Evolutionary conservation across 140 eudicot genomes (phyloP).

Genomic region (Senecio squalidus): DNA sequence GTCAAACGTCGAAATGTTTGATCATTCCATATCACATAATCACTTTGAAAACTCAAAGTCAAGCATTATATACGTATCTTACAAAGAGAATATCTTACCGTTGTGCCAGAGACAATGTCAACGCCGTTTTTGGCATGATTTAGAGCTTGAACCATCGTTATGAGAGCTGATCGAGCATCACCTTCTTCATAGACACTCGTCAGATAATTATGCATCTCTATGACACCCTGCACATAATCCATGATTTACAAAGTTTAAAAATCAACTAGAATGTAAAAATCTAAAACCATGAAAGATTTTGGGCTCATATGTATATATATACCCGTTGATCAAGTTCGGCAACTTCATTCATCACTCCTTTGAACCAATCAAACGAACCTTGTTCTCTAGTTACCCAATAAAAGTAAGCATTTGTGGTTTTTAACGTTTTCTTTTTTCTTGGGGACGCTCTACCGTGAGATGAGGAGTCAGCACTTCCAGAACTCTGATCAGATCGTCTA

Average conservation of each 20-base stretch:
- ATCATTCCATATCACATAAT: too few relatives aligned
- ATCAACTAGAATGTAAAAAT: background rate
- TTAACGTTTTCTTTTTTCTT: slow-evolving; percentile 49
- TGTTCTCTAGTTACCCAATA: slow-evolving; percentile 99
- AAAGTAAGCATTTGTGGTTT: slow-evolving; percentile 95
- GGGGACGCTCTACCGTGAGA: slow-evolving; percentile 44
- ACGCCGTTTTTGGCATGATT: slow-evolving; percentile 99
- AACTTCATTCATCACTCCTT: slow-evolving; percentile 98
- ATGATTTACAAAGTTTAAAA: background rate
- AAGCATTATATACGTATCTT: background rate
- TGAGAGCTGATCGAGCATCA: slow-evolving; percentile 95
- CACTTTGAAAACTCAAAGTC: background rate
- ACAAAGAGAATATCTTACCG: slow-evolving; percentile 40
- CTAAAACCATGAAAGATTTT: background rate
- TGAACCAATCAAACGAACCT: slow-evolving; percentile 99
- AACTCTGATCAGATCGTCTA: slow-evolving; percentile 57
- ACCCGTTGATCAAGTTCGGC: slow-evolving; percentile 97
- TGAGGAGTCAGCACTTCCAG: slow-evolving; percentile 41
- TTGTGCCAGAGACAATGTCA: slow-evolving; percentile 93
- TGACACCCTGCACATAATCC: slow-evolving; percentile 61
- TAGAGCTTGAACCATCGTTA: slow-evolving; percentile 98
- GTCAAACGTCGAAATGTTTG: too few relatives aligned
- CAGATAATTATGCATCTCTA: slow-evolving; percentile 96
- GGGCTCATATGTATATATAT: slow-evolving; percentile 20
- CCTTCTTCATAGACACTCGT: slow-evolving; percentile 99